phyloP scores from a whole-genome alignment of 352 stramenopile species.

The Pythium rhizo-oryzae region DNA sequence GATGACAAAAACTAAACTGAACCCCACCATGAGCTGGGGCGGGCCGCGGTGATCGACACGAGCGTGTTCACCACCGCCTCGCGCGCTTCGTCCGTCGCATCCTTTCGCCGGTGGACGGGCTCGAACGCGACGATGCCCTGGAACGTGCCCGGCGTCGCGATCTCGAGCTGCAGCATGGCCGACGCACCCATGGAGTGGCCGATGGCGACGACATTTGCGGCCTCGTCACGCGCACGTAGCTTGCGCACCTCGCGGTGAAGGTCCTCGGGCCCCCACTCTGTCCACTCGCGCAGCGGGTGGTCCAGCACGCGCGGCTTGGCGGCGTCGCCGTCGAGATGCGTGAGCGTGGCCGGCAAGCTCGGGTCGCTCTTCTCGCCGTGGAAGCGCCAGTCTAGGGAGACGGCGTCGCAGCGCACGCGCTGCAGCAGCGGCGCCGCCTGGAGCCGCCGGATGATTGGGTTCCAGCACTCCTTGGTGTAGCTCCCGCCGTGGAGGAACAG shows the following conservation, averaged over 20 bases:
- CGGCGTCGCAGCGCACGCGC: conserved; percentile 28
- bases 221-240: conserved; percentile 7
- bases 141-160: conserved; percentile 16
- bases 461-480: conserved; percentile 51
- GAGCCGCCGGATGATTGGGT: conserved; percentile 41
- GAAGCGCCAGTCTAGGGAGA: conserved; percentile 43
- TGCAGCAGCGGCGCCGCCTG: conserved; percentile 31
- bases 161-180: conserved; percentile 24
- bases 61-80: conserved; percentile 14
- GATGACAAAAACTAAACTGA: neutral
- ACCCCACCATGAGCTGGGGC: conserved; percentile 17
- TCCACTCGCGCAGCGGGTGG: conserved; percentile 29
- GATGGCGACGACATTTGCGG: conserved; percentile 23
- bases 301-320: conserved; percentile 28
- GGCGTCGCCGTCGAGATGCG: conserved; percentile 24
- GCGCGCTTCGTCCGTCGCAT: neutral
- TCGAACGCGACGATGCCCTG: conserved; percentile 31
- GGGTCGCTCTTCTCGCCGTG: conserved; percentile 43
- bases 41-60: conserved; percentile 12
- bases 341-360: conserved; percentile 22
- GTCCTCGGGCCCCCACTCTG: conserved; percentile 14
- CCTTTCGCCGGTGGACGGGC: conserved; percentile 10
- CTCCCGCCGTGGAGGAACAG: conserved; percentile 49
- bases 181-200: conserved; percentile 32
- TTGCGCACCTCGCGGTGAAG: conserved; percentile 12